Conservation (phyloP, 2,329 filamentous ascomycete genomes). For the Metarhizium anisopliae region DNA sequence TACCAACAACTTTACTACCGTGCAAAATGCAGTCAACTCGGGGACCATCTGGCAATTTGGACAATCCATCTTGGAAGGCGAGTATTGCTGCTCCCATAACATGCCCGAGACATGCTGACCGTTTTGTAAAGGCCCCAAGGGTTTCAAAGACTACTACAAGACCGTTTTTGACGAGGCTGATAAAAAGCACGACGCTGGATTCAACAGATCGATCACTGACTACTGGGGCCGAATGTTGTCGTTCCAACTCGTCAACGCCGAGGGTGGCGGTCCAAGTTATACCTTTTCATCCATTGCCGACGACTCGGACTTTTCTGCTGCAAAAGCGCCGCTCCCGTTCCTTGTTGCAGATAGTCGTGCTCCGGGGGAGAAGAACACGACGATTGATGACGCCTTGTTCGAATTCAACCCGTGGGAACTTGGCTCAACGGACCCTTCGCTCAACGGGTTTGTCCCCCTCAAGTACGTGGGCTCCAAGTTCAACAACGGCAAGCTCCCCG, state of each 20-base stretch:
- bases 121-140: slow-evolving; percentile 19
- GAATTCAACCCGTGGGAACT: slow-evolving; percentile 60
- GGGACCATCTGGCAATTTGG: slow-evolving; percentile 31
- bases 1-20: slow-evolving; percentile 72
- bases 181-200: slow-evolving; percentile 30
- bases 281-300: slow-evolving; percentile 66
- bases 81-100: slow-evolving; percentile 2
- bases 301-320: slow-evolving; percentile 31
- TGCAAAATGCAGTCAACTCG: slow-evolving; percentile 25
- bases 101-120: background rate
- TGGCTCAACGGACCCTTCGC: slow-evolving; percentile 52
- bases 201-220: slow-evolving; percentile 65
- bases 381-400: slow-evolving; percentile 50
- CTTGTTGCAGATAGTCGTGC: slow-evolving; percentile 38
- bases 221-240: slow-evolving; percentile 82
- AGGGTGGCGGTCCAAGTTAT: slow-evolving; percentile 62
- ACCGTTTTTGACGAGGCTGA: slow-evolving; percentile 24
- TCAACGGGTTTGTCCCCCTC: slow-evolving; percentile 50
- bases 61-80: slow-evolving; percentile 28
- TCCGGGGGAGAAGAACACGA: slow-evolving; percentile 32
- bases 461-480: slow-evolving; percentile 52
- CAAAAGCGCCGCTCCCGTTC: slow-evolving; percentile 38
- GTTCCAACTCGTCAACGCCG: slow-evolving; percentile 73
- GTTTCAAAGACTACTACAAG: slow-evolving; percentile 28
- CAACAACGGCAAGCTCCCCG: slow-evolving; percentile 34